Percentiles rank a stretch among this genome's conserved stretches.
Evolutionary conservation across 768 basidiomycete species (phyloP).

Genomic region (Lenzites betulinus): DNA sequence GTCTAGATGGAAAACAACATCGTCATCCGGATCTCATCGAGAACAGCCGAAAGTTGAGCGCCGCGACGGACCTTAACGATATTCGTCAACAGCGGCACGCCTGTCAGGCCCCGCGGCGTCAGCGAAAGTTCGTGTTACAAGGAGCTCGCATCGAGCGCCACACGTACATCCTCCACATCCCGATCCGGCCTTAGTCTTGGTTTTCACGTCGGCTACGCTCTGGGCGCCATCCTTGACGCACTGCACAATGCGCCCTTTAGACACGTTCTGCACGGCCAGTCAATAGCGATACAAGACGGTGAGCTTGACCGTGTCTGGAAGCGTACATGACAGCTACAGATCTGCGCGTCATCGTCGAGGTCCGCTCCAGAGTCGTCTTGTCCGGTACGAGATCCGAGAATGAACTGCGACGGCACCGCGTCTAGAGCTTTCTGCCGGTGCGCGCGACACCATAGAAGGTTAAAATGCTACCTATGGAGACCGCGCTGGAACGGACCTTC

Average conservation of each 20-base stretch:
- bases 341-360: slow-evolving; percentile 69
- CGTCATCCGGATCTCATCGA: slow-evolving; percentile 26
- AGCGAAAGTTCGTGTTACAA: background rate
- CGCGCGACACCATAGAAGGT: background rate
- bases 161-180: slow-evolving; percentile 65
- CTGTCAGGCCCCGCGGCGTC: slow-evolving; percentile 3
- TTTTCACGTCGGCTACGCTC: slow-evolving; percentile 56
- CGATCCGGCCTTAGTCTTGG: slow-evolving; percentile 68
- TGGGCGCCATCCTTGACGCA: slow-evolving; percentile 54
- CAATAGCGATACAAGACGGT: background rate
- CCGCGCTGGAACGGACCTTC: slow-evolving; percentile 41
- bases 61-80: slow-evolving; percentile 37
- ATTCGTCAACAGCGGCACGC: slow-evolving; percentile 57
- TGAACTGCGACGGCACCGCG: slow-evolving; percentile 64
- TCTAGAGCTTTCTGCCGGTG: slow-evolving; percentile 59
- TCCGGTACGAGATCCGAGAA: slow-evolving; percentile 53
- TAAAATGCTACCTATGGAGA: background rate
- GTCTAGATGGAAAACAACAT: slow-evolving; percentile 42
- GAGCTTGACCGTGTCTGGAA: background rate
- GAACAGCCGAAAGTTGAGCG: background rate
- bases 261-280: slow-evolving; percentile 49
- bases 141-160: background rate
- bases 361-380: slow-evolving; percentile 63
- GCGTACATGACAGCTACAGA: slow-evolving; percentile 68
- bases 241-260: slow-evolving; percentile 55